Conservation (phyloP, 306 rosid species). For the Medicago ruthenica region DNA sequence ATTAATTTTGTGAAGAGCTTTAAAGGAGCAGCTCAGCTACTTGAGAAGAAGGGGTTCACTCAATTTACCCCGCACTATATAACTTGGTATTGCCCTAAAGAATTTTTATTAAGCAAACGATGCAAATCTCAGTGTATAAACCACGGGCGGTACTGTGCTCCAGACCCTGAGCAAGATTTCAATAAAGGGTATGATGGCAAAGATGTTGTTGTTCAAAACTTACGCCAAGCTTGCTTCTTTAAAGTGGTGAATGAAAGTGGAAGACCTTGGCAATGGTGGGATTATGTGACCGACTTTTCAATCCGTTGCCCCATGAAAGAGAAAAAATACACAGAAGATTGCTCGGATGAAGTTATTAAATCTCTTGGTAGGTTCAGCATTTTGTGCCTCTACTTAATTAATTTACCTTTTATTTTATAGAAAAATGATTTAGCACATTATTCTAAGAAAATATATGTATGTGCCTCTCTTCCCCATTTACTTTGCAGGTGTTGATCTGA, state of each 20-base stretch:
- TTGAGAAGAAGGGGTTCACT: conserved; percentile 83
- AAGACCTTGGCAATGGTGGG: conserved; percentile 99
- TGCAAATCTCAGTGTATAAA: conserved; percentile 94
- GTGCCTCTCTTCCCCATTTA: conserved; percentile 11
- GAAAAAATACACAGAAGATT: conserved; percentile 69
- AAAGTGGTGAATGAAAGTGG: conserved; percentile 94
- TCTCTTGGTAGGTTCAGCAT: conserved; percentile 75
- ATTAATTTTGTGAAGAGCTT: conserved; percentile 75
- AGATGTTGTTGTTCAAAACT: conserved; percentile 90
- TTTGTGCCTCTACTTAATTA: conserved; percentile 19
- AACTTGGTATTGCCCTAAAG: conserved; percentile 94
- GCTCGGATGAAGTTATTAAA: conserved; percentile 82
- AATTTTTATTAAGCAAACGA: conserved; percentile 75
- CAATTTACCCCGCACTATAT: conserved; percentile 92
- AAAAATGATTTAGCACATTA: conserved; percentile 23
- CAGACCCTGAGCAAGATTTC: conserved; percentile 97
- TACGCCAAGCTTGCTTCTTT: conserved; percentile 91
- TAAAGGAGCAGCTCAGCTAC: conserved; percentile 91
- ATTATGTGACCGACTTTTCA: conserved; percentile 88
- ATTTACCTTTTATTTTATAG: not conserved
- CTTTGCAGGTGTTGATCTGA: conserved; percentile 68
- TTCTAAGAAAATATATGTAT: conserved; percentile 17
- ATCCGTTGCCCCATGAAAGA: conserved; percentile 95
- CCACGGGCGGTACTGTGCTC: conserved; percentile 94
- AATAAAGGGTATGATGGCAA: conserved; percentile 91